phyloP scores from a whole-genome alignment of 768 basidiomycete species.

The Wakefieldia striispora region DNA sequence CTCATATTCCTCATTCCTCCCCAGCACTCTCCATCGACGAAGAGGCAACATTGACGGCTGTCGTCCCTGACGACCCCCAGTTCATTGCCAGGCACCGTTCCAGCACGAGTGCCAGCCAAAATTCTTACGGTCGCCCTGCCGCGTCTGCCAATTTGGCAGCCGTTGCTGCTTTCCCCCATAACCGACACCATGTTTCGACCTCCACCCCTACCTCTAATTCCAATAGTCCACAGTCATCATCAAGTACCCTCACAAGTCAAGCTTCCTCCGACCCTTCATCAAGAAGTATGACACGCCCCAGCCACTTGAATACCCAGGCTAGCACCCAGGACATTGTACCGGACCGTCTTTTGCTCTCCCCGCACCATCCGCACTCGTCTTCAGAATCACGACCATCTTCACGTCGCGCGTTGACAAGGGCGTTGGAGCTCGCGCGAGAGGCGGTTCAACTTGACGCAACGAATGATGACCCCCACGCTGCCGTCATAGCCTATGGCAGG shows the following conservation, averaged over 20 bases:
- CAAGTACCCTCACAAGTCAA: slow-evolving; percentile 32
- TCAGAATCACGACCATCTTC: slow-evolving; percentile 66
- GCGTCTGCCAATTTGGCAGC: slow-evolving; percentile 53
- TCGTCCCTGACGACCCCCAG: slow-evolving; percentile 30
- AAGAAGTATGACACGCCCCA: slow-evolving; percentile 44
- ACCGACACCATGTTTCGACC: slow-evolving; percentile 37
- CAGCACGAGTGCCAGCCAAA: slow-evolving; percentile 35
- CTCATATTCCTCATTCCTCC: slow-evolving; percentile 50
- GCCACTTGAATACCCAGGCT: slow-evolving; percentile 19
- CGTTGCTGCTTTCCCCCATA: slow-evolving; percentile 61
- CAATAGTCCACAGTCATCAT: slow-evolving; percentile 27
- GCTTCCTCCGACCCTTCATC: slow-evolving; percentile 59
- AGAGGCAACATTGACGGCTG: slow-evolving; percentile 18
- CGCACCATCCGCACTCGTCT: slow-evolving; percentile 40
- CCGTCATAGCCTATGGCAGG: slow-evolving; percentile 84
- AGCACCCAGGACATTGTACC: slow-evolving; percentile 40
- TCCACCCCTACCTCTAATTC: slow-evolving; percentile 23
- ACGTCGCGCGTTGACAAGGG: slow-evolving; percentile 79
- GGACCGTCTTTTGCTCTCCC: slow-evolving; percentile 44
- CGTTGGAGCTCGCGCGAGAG: slow-evolving; percentile 84
- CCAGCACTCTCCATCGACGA: slow-evolving; percentile 15
- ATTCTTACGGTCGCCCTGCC: slow-evolving; percentile 31
- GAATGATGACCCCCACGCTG: slow-evolving; percentile 85
- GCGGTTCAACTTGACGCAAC: slow-evolving; percentile 86
- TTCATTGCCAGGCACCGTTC: slow-evolving; percentile 34